phyloP scores from a whole-genome alignment of 257 asterid species.

The Nicotiana knightiana region DNA sequence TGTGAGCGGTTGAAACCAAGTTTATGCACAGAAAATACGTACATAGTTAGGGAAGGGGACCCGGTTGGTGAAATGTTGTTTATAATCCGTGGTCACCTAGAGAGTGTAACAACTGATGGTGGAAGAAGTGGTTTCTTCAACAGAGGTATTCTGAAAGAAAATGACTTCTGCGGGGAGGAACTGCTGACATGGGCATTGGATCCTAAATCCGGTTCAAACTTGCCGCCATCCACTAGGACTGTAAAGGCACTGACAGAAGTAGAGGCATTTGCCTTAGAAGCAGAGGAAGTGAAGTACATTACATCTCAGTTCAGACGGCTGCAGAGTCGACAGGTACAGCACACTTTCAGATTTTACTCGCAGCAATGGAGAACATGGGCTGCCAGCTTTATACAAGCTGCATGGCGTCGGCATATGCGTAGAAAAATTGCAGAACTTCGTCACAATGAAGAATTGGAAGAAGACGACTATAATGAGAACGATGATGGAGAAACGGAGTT shows the following conservation, averaged over 20 bases:
- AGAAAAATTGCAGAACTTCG: slow-evolving; percentile 57
- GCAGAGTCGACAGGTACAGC: slow-evolving; percentile 95
- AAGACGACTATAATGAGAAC: background rate
- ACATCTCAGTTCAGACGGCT: slow-evolving; percentile 86
- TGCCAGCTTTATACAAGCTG: slow-evolving; percentile 87
- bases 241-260: slow-evolving; percentile 91
- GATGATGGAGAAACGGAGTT: slow-evolving; percentile 23
- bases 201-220: slow-evolving; percentile 73
- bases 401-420: slow-evolving; percentile 75
- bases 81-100: slow-evolving; percentile 89
- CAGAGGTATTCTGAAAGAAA: slow-evolving; percentile 69
- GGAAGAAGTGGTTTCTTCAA: slow-evolving; percentile 96
- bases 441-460: slow-evolving; percentile 26
- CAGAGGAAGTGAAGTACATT: slow-evolving; percentile 82
- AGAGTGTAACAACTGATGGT: slow-evolving; percentile 94
- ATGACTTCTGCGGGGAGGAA: slow-evolving; percentile 97
- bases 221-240: slow-evolving; percentile 91
- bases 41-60: slow-evolving; percentile 86
- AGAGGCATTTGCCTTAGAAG: slow-evolving; percentile 88
- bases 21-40: slow-evolving; percentile 73
- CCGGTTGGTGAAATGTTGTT: slow-evolving; percentile 92
- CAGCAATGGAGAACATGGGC: slow-evolving; percentile 99
- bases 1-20: slow-evolving; percentile 97
- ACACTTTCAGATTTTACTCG: slow-evolving; percentile 85
- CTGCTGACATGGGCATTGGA: slow-evolving; percentile 98